phyloP scores from a whole-genome alignment of 2,329 filamentous ascomycete genomes.

The Cadophora luteo-olivacea region DNA sequence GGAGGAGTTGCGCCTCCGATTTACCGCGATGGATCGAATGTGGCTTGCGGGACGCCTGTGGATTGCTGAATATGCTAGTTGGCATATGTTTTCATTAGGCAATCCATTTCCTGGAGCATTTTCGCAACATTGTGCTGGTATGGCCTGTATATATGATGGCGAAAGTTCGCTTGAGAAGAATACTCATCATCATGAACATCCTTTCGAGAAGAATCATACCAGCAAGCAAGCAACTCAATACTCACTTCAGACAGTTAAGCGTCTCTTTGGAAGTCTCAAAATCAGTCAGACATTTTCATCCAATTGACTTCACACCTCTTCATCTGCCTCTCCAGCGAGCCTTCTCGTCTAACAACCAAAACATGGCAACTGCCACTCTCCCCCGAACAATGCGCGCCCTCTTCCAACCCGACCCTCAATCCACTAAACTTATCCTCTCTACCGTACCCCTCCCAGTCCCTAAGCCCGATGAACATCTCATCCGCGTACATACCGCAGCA shows the following conservation, averaged over 20 bases:
- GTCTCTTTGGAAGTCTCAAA: neutral
- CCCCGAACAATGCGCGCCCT: conserved; percentile 19
- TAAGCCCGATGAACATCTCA: conserved; percentile 46
- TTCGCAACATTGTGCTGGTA: neutral
- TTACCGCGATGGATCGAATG: neutral
- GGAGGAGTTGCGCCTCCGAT: neutral
- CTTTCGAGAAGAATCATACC: neutral
- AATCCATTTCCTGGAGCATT: neutral
- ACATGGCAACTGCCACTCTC: conserved; percentile 8
- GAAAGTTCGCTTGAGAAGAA: conserved; percentile 1
- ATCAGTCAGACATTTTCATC: too few relatives aligned
- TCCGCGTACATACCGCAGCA: conserved; percentile 47
- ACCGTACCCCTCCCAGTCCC: conserved; percentile 7
- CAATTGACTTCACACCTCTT: neutral
- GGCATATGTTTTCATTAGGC: neutral
- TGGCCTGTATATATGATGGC: conserved; percentile 6
- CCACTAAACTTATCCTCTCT: conserved; percentile 12
- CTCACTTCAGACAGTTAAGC: neutral
- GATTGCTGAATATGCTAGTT: neutral
- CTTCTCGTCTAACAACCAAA: neutral
- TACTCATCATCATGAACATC: neutral
- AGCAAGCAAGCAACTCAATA: neutral
- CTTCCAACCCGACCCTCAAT: conserved; percentile 17
- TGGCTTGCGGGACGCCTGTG: neutral
- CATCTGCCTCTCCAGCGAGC: neutral